A percentile compares a stretch with the other conserved stretches of the same genome.
phyloP scores from a whole-genome alignment of 2,329 filamentous ascomycete species.

The Arthrobotrys conoides region DNA sequence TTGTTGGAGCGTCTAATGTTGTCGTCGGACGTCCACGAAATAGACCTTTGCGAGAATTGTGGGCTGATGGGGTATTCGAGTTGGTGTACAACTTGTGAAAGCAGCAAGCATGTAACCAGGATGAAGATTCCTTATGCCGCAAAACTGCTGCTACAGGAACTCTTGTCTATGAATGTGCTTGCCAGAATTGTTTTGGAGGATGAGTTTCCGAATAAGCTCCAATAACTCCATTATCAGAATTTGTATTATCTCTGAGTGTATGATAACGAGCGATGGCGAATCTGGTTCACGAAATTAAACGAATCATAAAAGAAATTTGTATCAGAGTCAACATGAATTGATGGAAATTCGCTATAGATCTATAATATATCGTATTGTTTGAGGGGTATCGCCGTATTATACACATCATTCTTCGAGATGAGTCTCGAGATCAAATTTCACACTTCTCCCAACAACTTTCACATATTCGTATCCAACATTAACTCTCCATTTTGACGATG shows the following conservation, averaged over 20 bases:
- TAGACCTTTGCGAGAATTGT: constrained; percentile 94
- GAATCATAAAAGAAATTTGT: not conserved
- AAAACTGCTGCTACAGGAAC: constrained; percentile 93
- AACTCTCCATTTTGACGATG: constrained; percentile 80
- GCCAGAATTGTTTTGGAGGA: constrained; percentile 91
- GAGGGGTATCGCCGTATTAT: constrained; percentile 18
- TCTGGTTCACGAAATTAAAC: not conserved
- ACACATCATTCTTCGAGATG: constrained; percentile 76
- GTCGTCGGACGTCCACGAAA: constrained; percentile 87
- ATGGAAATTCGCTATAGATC: not conserved
- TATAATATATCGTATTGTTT: constrained; percentile 1
- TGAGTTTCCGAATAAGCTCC: constrained; percentile 74
- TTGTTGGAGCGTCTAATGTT: constrained; percentile 95
- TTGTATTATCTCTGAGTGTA: not conserved
- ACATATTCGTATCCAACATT: constrained; percentile 85
- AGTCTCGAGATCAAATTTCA: constrained; percentile 84
- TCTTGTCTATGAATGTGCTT: constrained; percentile 99
- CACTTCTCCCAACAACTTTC: constrained; percentile 77
- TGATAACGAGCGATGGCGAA: constrained; percentile 5
- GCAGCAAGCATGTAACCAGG: constrained; percentile 83
- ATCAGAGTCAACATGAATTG: not conserved
- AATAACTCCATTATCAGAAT: not conserved
- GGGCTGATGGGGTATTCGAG: constrained; percentile 96
- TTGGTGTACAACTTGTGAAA: constrained; percentile 94
- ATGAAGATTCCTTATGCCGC: constrained; percentile 99